Conservation (phyloP, 2,329 filamentous ascomycete species). For the Penicillium sp. region DNA sequence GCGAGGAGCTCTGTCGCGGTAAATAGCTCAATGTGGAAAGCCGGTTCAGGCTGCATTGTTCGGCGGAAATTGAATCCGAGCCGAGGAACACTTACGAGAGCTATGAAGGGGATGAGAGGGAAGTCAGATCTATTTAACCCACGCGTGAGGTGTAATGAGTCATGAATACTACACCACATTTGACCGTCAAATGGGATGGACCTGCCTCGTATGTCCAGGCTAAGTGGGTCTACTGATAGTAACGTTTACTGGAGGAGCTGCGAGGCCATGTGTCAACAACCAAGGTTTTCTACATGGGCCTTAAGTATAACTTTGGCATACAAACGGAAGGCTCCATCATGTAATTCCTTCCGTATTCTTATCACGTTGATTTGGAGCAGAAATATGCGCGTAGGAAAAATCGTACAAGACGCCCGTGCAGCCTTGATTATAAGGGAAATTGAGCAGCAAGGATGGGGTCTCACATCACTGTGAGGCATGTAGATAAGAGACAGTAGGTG, state of each 20-base stretch:
- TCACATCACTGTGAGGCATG: too few relatives aligned
- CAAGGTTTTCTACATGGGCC: not conserved
- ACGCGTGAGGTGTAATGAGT: not conserved
- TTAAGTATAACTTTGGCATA: too few relatives aligned
- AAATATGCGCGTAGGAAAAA: too few relatives aligned
- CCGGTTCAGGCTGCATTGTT: not conserved
- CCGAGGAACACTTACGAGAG: not conserved
- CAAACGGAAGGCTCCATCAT: too few relatives aligned
- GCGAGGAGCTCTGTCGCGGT: constrained; percentile 11
- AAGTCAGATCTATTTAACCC: not conserved
- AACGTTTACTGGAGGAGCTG: not conserved
- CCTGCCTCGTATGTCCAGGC: not conserved
- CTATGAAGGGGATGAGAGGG: not conserved
- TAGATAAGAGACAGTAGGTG: too few relatives aligned
- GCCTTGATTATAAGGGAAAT: too few relatives aligned
- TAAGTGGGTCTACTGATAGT: not conserved
- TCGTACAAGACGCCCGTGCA: too few relatives aligned
- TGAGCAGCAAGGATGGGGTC: too few relatives aligned
- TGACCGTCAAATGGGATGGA: not conserved
- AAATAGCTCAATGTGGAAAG: constrained; percentile 6
- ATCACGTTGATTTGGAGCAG: too few relatives aligned
- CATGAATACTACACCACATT: not conserved
- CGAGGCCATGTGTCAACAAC: not conserved
- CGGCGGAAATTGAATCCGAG: not conserved
- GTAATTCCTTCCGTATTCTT: too few relatives aligned